phyloP scores from a whole-genome alignment of 2,329 filamentous ascomycete species.

The Alternaria sp. region DNA sequence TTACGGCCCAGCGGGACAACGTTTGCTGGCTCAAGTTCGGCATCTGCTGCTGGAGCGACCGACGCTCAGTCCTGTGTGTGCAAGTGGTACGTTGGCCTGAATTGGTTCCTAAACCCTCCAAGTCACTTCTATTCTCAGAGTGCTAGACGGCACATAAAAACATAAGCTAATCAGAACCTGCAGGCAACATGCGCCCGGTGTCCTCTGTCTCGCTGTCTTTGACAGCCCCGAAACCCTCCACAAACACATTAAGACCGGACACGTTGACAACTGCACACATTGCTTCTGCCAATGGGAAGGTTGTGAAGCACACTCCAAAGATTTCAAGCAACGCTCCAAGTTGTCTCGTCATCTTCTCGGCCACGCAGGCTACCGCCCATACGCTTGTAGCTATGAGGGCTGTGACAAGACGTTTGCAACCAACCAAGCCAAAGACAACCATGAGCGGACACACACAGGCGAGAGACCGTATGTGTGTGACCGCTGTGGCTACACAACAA shows the following conservation, averaged over 20 bases:
- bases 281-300: slow-evolving; percentile 47
- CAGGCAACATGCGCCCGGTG: slow-evolving; percentile 33
- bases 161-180: not conserved
- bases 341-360: slow-evolving; percentile 46
- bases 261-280: slow-evolving; percentile 43
- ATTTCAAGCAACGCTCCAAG: slow-evolving; percentile 50
- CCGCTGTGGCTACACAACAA: slow-evolving; percentile 46
- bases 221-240: slow-evolving; percentile 38
- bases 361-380: slow-evolving; percentile 47
- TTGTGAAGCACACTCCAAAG: slow-evolving; percentile 42
- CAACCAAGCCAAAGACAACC: slow-evolving; percentile 50
- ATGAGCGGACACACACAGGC: slow-evolving; percentile 48
- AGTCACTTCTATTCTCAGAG: not conserved
- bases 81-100: slow-evolving; percentile 33
- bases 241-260: slow-evolving; percentile 43
- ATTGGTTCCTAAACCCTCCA: not conserved
- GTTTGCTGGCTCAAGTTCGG: slow-evolving; percentile 9
- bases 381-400: slow-evolving; percentile 42
- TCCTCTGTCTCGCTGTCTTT: slow-evolving; percentile 39
- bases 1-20: slow-evolving; percentile 22
- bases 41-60: slow-evolving; percentile 3
- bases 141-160: not conserved
- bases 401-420: slow-evolving; percentile 50
- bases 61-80: slow-evolving; percentile 31
- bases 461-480: slow-evolving; percentile 46